Base-by-base conservation (phyloP, 2,329 filamentous ascomycete genomes). In the Colletotrichum karsti region DNA sequence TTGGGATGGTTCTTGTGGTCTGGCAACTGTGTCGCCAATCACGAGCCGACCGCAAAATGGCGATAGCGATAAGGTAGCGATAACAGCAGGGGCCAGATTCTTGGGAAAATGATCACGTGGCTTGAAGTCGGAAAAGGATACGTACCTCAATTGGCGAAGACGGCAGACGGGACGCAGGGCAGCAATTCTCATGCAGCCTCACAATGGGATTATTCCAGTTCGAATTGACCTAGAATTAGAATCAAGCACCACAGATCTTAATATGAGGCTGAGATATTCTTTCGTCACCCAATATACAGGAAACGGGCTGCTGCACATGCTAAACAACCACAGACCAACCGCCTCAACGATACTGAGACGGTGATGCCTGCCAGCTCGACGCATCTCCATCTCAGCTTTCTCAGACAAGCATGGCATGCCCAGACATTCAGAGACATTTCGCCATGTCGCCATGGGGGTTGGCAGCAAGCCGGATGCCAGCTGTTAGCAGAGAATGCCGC, bases 221-320 rank as follows among this genome's bases (percentile, higher is more conserved):
- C n/a, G 13, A 12, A 35, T 35, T 35, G 30, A 5, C 15, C 33
- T 35, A 5, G 10, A 51, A 33, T 44, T 44, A 41, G 44, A 46
- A 60, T 51, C 57, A 22, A n/a, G n/a, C 13, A 44, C 18, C 15
- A 18, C 18, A 28, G 46, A 26, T 8, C 26, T n/a, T 9, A 9
- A 50, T 28, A 26, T 30, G 46, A 50, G 26, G 46, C 46, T 50
- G 46, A 50, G 46, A 28, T 20, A 44, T 28, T 24, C 35, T 42
- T 39, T 42, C 60, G 46, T 54, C 46, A 54, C 18, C 53, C 37
- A 67, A 67, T 67, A 18, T 39, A 67, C 15, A 18, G 8, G 46
- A 64, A 67, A 67, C 64, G 44, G 39, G 54, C 44, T 67, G 64
- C 35, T 63, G 64, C 64, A 64, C 60, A 67, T 65, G 60, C 64